These are phyloP conservation scores for Penicillium odoratum DNA, from an alignment of 495 filamentous ascomycete genomes.

Conservation along the genomic window DNA sequence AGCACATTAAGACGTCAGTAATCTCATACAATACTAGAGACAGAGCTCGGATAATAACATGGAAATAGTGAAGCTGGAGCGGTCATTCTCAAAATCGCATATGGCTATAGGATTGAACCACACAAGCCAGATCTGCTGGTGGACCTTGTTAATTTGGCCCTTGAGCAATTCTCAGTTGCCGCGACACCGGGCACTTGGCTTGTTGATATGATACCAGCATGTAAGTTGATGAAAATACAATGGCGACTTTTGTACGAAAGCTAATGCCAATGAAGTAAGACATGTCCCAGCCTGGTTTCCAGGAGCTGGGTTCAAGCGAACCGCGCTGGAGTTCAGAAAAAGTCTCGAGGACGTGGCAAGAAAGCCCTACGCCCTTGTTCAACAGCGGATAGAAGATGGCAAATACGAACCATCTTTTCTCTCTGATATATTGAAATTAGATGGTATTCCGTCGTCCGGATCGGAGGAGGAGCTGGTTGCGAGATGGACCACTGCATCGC, in stretches of 20 bases:
- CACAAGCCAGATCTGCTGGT: constrained; percentile 44
- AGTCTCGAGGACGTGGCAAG: constrained; percentile 26
- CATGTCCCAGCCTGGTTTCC: constrained; percentile 46
- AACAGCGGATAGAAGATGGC: not conserved
- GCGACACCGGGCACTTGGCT: constrained; percentile 41
- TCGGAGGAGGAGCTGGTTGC: constrained; percentile 25
- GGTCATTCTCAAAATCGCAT: constrained; percentile 48
- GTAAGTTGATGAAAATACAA: too few species aligned
- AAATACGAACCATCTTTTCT: too few species aligned
- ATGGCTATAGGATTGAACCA: constrained; percentile 49
- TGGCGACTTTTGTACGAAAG: too few species aligned
- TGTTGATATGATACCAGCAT: constrained; percentile 43
- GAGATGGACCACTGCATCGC: constrained; percentile 43
- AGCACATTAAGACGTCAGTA: constrained; percentile 22
- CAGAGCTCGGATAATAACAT: too few species aligned
- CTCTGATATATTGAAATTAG: too few species aligned
- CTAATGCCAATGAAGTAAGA: constrained; percentile 14
- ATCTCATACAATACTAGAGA: too few species aligned
- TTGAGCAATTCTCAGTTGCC: constrained; percentile 42
- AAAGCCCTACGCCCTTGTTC: constrained; percentile 41
- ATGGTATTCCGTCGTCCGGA: too few species aligned
- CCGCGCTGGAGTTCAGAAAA: constrained; percentile 14
- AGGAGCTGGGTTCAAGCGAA: constrained; percentile 42
- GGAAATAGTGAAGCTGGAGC: constrained; percentile 36
- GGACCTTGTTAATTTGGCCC: constrained; percentile 32